Conservation (phyloP, 2,329 filamentous ascomycete species). For the Fusarium sororula region DNA sequence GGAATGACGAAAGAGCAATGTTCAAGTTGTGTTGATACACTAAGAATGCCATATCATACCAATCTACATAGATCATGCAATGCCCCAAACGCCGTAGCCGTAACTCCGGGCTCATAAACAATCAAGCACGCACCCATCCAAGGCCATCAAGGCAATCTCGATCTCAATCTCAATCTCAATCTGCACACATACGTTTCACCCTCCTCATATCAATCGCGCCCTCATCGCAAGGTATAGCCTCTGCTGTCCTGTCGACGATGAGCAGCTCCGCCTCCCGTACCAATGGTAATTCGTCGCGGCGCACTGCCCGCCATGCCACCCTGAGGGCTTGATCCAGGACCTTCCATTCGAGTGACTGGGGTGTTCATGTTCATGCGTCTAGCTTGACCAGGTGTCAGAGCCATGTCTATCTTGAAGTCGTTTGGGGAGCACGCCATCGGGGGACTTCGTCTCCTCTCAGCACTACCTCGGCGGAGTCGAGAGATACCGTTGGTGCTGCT, state of each 20-base stretch:
- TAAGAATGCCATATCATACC: conserved; percentile 27
- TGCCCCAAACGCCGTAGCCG: conserved; percentile 32
- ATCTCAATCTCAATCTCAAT: not conserved
- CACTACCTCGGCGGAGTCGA: conserved; percentile 60
- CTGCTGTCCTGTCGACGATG: conserved; percentile 47
- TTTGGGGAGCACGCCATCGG: conserved; percentile 63
- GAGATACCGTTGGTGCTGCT: conserved; percentile 66
- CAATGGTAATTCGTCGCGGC: conserved; percentile 51
- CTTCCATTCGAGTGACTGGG: conserved; percentile 44
- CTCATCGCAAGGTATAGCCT: conserved; percentile 46
- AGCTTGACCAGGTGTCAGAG: conserved; percentile 64
- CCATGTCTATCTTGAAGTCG: conserved; percentile 49
- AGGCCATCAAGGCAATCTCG: conserved; percentile 29
- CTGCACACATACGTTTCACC: conserved; percentile 4
- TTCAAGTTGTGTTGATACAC: conserved; percentile 19
- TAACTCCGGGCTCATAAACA: conserved; percentile 40
- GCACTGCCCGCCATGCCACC: conserved; percentile 36
- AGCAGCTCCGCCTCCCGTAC: conserved; percentile 41
- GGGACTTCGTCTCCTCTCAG: conserved; percentile 61
- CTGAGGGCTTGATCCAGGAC: conserved; percentile 37
- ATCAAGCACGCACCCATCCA: conserved; percentile 33
- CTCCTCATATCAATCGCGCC: not conserved
- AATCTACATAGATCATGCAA: conserved; percentile 34
- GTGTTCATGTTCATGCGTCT: conserved; percentile 65
- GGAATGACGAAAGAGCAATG: not conserved